A percentile compares a stretch with the other conserved stretches of the same genome.
Evolutionary conservation across 176 grass and related monocot genomes (phyloP).

Genomic region (Hordeum marinum): DNA sequence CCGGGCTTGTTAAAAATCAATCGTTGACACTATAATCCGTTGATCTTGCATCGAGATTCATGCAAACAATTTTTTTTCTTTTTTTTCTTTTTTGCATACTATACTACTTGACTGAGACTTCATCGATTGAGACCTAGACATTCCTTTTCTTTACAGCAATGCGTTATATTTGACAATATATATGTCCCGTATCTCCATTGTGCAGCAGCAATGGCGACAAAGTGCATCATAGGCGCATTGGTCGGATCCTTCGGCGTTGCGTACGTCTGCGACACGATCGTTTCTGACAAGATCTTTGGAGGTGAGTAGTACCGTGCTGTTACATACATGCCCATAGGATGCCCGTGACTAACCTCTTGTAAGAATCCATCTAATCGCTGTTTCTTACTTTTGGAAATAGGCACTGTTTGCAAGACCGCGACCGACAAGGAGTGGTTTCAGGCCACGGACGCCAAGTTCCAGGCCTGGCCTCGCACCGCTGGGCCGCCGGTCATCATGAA

Average conservation of each 20-base stretch:
- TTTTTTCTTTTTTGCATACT: too few species aligned
- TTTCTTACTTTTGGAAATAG: conserved; percentile 7
- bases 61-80: too few species aligned
- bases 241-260: conserved; percentile 33
- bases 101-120: too few species aligned
- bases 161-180: background rate
- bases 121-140: too few species aligned
- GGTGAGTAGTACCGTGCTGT: conserved; percentile 26
- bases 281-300: conserved; percentile 56
- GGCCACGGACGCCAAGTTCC: conserved; percentile 69
- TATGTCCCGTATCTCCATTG: background rate
- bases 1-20: too few species aligned
- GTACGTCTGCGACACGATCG: conserved; percentile 38
- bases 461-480: conserved; percentile 89
- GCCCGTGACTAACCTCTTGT: background rate
- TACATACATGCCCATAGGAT: background rate
- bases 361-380: background rate
- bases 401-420: conserved; percentile 44
- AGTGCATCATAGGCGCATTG: conserved; percentile 22
- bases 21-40: too few species aligned
- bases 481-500: conserved; percentile 91
- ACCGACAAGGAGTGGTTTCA: conserved; percentile 79
- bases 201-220: conserved; percentile 41
- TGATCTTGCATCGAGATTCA: too few species aligned
- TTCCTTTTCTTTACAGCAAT: background rate